Conservation (phyloP, 768 basidiomycete species). For the Phaffia tasmanica region DNA sequence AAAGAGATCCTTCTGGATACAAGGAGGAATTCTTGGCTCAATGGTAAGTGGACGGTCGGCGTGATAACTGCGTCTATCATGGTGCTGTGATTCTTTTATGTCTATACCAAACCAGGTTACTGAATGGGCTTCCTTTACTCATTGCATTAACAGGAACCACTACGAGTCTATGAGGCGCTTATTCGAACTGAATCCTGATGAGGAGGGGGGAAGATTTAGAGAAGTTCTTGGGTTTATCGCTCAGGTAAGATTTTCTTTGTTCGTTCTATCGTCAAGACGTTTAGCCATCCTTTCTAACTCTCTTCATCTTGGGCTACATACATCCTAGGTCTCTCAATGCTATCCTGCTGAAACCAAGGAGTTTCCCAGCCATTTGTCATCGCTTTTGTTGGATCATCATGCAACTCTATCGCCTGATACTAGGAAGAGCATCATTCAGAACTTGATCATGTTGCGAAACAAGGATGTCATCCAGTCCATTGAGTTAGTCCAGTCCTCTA, state of each 20-base stretch:
- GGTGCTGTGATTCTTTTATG: background rate
- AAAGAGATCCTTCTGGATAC: conserved; percentile 79
- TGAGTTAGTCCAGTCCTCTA: conserved; percentile 50
- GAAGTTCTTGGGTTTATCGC: conserved; percentile 86
- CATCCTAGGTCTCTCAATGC: conserved; percentile 64
- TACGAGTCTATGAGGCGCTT: conserved; percentile 80
- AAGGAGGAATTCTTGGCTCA: conserved; percentile 93
- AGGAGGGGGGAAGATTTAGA: conserved; percentile 61
- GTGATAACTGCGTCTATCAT: background rate
- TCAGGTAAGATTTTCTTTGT: conserved; percentile 46
- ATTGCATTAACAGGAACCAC: conserved; percentile 40
- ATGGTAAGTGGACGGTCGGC: conserved; percentile 48
- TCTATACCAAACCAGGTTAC: background rate
- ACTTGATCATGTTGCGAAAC: conserved; percentile 82
- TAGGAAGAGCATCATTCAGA: conserved; percentile 73
- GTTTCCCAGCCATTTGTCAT: conserved; percentile 68
- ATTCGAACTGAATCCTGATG: conserved; percentile 66
- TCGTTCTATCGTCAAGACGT: background rate
- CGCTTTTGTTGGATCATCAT: conserved; percentile 68
- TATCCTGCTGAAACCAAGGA: conserved; percentile 83
- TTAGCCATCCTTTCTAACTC: background rate
- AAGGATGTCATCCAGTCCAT: conserved; percentile 85
- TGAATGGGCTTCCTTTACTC: too few relatives aligned
- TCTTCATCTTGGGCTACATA: background rate
- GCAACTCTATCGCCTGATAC: conserved; percentile 65